phyloP scores from a whole-genome alignment of 495 filamentous ascomycete genomes.

The Aspergillus heteromorphus region DNA sequence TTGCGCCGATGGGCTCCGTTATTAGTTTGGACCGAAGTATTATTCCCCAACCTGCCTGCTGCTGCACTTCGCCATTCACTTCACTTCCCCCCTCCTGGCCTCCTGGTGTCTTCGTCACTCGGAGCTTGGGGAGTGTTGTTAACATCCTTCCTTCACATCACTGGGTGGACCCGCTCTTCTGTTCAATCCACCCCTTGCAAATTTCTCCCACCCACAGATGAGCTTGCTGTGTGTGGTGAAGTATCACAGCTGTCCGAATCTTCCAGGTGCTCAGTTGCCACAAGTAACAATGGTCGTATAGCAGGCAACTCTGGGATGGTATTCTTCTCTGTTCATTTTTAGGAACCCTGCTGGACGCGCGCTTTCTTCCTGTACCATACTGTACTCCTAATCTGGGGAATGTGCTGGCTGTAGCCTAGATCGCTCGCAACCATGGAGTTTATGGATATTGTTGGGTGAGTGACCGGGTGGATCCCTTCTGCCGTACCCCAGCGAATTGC shows the following conservation, averaged over 20 bases:
- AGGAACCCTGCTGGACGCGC: not conserved
- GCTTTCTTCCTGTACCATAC: not conserved
- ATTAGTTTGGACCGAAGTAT: not conserved
- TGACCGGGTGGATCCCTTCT: not conserved
- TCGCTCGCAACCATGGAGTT: constrained; percentile 32
- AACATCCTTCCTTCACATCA: not conserved
- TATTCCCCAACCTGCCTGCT: not conserved
- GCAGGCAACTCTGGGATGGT: not conserved
- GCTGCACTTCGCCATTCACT: not conserved
- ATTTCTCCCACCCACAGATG: not conserved
- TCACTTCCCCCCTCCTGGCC: not conserved
- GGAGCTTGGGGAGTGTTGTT: not conserved
- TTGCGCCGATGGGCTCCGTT: constrained; percentile 6
- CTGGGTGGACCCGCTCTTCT: not conserved
- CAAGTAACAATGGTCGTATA: constrained; percentile 6
- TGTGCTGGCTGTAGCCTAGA: constrained; percentile 7
- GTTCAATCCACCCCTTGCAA: not conserved
- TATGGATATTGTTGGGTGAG: constrained; percentile 39
- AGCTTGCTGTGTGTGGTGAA: not conserved
- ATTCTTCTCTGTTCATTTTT: not conserved
- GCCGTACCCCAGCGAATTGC: not conserved
- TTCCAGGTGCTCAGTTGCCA: not conserved
- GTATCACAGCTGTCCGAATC: not conserved
- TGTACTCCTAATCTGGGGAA: constrained; percentile 7
- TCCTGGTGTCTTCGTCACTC: too few relatives aligned